phyloP scores from a whole-genome alignment of 73 alveolate species.

The Paramecium sonneborni region DNA sequence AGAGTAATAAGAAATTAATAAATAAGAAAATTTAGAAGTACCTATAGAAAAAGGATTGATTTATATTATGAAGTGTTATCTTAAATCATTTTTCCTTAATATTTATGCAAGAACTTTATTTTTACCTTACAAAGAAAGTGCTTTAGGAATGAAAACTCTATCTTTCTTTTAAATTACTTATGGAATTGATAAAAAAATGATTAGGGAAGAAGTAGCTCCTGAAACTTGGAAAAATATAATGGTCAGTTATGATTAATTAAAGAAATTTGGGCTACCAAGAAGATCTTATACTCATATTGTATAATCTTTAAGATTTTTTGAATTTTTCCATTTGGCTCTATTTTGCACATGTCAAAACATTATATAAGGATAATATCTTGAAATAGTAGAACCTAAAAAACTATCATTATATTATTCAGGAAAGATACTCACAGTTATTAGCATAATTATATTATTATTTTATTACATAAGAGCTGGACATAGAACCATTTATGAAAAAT shows the following conservation, averaged over 20 bases:
- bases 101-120: slow-evolving; percentile 23
- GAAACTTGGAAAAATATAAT: background rate
- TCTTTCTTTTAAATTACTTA: background rate
- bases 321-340: slow-evolving; percentile 6
- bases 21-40: background rate
- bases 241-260: background rate
- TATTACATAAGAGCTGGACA: background rate
- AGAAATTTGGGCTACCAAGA: background rate
- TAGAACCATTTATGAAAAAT: background rate
- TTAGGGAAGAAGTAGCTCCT: background rate
- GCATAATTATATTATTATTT: background rate
- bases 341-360: background rate
- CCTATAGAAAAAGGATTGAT: background rate
- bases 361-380: background rate
- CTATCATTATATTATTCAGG: background rate
- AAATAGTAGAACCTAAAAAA: slow-evolving; percentile 10
- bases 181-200: background rate
- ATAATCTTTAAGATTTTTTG: slow-evolving; percentile 41
- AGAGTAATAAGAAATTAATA: background rate
- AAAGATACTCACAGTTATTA: background rate
- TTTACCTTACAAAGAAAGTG: slow-evolving; percentile 50
- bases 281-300: slow-evolving; percentile 37
- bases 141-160: background rate
- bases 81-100: slow-evolving; percentile 11
- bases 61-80: background rate